A percentile compares a stretch with the other conserved stretches of the same genome.
Evolutionary conservation across 768 basidiomycete species (phyloP).

Genomic region (Boletus subcaerulescens): DNA sequence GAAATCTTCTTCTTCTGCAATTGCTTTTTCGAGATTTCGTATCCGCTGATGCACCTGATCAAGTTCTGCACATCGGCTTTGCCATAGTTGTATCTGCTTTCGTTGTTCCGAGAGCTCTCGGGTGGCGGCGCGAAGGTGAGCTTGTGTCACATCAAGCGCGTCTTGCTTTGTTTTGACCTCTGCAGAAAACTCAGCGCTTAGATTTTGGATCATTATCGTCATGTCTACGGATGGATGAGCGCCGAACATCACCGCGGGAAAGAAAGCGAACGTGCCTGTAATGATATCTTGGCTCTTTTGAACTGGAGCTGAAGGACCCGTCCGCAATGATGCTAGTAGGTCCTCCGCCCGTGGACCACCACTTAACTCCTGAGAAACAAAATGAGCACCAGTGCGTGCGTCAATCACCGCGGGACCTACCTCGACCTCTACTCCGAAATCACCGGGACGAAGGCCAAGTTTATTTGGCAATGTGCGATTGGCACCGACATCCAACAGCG

Average conservation of each 20-base stretch:
- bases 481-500: constrained; percentile 88
- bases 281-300: constrained; percentile 90
- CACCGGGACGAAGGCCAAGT: constrained; percentile 86
- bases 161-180: constrained; percentile 90
- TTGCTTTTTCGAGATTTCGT: constrained; percentile 79
- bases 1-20: constrained; percentile 74
- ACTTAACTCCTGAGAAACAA: constrained; percentile 54
- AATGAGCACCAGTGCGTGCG: neutral
- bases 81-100: constrained; percentile 76
- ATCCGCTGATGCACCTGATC: constrained; percentile 80
- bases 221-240: constrained; percentile 56
- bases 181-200: constrained; percentile 73
- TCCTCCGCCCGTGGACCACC: constrained; percentile 75
- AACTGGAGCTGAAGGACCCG: constrained; percentile 71
- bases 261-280: constrained; percentile 45
- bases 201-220: constrained; percentile 75
- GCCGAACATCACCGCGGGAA: neutral
- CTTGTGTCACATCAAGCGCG: constrained; percentile 81
- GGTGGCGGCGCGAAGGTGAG: constrained; percentile 84
- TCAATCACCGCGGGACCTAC: constrained; percentile 40
- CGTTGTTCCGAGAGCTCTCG: constrained; percentile 89
- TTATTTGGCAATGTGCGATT: constrained; percentile 89
- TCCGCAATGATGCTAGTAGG: constrained; percentile 68
- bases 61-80: constrained; percentile 67
- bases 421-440: constrained; percentile 93